Percentiles rank a stretch among this genome's conserved stretches.
Conservation (phyloP, 169 alveolate genomes). For the Plasmodium coatneyi region DNA sequence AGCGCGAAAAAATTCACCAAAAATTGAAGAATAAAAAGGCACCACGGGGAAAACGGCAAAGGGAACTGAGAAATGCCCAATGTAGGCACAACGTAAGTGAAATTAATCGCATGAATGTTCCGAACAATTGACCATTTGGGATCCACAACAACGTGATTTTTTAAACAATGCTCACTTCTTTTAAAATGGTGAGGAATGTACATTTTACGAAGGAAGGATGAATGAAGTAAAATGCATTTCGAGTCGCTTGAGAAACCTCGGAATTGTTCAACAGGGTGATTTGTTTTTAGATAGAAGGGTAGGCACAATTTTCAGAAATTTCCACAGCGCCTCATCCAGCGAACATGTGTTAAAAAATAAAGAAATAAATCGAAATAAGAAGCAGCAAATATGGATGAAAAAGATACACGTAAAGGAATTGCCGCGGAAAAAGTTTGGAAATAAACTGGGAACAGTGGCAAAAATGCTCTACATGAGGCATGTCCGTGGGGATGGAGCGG, state of each 20-base stretch:
- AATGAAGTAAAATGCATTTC: slow-evolving; percentile 2
- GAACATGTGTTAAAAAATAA: slow-evolving; percentile 57
- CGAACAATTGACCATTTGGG: background rate
- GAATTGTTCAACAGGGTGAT: background rate
- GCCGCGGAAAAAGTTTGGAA: slow-evolving; percentile 73
- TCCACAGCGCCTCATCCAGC: background rate
- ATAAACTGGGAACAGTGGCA: slow-evolving; percentile 73
- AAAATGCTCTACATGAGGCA: slow-evolving; percentile 19
- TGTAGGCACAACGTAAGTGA: background rate
- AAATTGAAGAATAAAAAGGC: background rate
- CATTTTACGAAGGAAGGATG: background rate
- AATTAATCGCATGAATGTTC: background rate
- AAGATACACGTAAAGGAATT: slow-evolving; percentile 44
- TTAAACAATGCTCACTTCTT: background rate
- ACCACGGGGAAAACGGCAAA: background rate
- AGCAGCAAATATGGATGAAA: slow-evolving; percentile 57
- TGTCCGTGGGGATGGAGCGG: background rate
- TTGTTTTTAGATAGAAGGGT: background rate
- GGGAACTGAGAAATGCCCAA: background rate
- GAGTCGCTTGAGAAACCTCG: background rate
- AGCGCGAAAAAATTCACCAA: background rate
- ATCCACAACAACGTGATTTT: background rate
- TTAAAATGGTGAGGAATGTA: background rate
- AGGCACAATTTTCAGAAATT: background rate
- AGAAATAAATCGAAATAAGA: slow-evolving; percentile 61